phyloP scores from a whole-genome alignment of 2,329 filamentous ascomycete genomes.

The Beauveria sp. region DNA sequence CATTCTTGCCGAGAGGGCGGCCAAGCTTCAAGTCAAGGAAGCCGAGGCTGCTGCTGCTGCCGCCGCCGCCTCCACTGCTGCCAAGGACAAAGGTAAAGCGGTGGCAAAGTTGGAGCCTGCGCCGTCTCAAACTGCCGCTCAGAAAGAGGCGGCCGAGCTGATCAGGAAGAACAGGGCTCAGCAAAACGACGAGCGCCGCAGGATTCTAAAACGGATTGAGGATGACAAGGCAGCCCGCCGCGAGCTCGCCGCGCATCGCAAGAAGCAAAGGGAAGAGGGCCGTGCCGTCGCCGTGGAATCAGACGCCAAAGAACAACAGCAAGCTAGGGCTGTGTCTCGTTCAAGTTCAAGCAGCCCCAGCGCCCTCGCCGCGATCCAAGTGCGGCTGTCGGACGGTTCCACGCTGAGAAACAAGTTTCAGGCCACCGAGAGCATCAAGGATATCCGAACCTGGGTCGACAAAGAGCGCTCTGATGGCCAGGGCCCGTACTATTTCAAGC shows the following conservation, averaged over 20 bases:
- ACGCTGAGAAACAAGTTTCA: slow-evolving; percentile 68
- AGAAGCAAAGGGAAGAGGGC: slow-evolving; percentile 29
- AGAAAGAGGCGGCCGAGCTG: slow-evolving; percentile 40
- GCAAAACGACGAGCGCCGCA: slow-evolving; percentile 58
- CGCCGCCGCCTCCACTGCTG: slow-evolving; percentile 19
- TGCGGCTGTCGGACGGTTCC: slow-evolving; percentile 77
- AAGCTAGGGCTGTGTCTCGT: slow-evolving; percentile 21
- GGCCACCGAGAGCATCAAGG: slow-evolving; percentile 52
- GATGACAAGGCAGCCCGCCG: slow-evolving; percentile 65
- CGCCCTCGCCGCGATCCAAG: slow-evolving; percentile 52
- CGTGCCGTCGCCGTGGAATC: slow-evolving; percentile 22
- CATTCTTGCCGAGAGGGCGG: slow-evolving; percentile 43
- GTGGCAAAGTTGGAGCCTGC: slow-evolving; percentile 29
- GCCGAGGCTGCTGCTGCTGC: slow-evolving; percentile 27
- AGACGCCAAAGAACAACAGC: slow-evolving; percentile 22
- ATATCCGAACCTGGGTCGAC: slow-evolving; percentile 75
- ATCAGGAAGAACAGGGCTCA: slow-evolving; percentile 59
- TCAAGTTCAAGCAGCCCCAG: slow-evolving; percentile 20
- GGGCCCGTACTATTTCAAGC: slow-evolving; percentile 72
- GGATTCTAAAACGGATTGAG: slow-evolving; percentile 68
- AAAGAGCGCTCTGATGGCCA: slow-evolving; percentile 47
- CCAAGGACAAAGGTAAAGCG: slow-evolving; percentile 41
- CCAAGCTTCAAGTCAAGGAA: slow-evolving; percentile 40
- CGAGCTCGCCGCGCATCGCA: slow-evolving; percentile 43
- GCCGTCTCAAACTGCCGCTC: slow-evolving; percentile 23